phyloP scores from a whole-genome alignment of 495 filamentous ascomycete species.

The Sporormia fimetaria region DNA sequence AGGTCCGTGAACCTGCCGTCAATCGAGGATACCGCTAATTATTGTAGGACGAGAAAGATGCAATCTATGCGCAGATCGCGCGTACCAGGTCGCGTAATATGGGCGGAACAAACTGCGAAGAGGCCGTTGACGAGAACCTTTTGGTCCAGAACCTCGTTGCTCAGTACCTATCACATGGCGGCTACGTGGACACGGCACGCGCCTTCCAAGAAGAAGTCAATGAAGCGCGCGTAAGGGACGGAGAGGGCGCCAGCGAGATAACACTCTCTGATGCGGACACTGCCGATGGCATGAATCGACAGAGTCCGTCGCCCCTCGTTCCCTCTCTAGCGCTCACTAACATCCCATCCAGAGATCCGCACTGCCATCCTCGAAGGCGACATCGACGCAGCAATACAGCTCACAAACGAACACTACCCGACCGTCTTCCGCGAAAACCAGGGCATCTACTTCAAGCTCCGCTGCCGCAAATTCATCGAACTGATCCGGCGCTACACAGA shows the following conservation, averaged over 20 bases:
- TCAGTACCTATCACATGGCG: conserved; percentile 89
- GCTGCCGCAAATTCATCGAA: conserved; percentile 87
- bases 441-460: conserved; percentile 80
- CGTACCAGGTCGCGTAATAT: conserved; percentile 1
- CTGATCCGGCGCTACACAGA: conserved; percentile 82
- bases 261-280: conserved; percentile 48
- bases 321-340: background rate
- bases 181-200: conserved; percentile 87
- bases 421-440: conserved; percentile 72
- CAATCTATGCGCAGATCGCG: conserved; percentile 15
- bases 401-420: conserved; percentile 68
- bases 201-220: conserved; percentile 80
- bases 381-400: conserved; percentile 77
- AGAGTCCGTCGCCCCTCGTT: conserved; percentile 46
- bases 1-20: conserved; percentile 41
- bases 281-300: conserved; percentile 53
- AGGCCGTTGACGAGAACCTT: conserved; percentile 48
- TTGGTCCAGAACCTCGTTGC: conserved; percentile 74
- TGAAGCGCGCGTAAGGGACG: too few species aligned
- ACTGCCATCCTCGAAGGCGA: conserved; percentile 85
- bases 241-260: too few species aligned
- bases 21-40: background rate
- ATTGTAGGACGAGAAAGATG: conserved; percentile 5
- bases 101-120: background rate
- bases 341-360: conserved; percentile 57